Evolutionary conservation across 345 rosid genomes (phyloP).

Genomic region (Psidium friedrichsthalianum): DNA sequence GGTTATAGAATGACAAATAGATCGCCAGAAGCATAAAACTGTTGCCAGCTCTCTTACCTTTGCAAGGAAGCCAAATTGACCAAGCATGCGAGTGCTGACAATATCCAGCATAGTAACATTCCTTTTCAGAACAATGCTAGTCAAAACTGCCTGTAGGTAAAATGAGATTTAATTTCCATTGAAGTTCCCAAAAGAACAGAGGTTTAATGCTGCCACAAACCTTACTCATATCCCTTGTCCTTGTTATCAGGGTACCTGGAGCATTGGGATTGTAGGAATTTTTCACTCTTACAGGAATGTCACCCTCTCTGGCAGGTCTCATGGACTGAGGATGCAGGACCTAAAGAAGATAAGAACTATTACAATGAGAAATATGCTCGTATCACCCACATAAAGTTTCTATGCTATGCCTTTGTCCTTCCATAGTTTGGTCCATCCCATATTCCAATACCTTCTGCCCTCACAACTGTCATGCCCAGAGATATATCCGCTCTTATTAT

Average conservation of each 20-base stretch:
- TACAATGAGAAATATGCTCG: not conserved
- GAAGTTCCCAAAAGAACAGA: not conserved
- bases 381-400: not conserved
- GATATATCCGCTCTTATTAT: not conserved
- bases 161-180: slow-evolving; percentile 6
- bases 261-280: slow-evolving; percentile 95
- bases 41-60: slow-evolving; percentile 35
- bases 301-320: slow-evolving; percentile 99
- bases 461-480: not conserved
- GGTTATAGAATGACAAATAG: not conserved
- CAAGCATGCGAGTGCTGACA: slow-evolving; percentile 97
- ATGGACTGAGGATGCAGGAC: slow-evolving; percentile 98
- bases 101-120: slow-evolving; percentile 98
- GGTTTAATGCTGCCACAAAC: slow-evolving; percentile 24
- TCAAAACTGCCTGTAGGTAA: slow-evolving; percentile 66
- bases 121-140: slow-evolving; percentile 94
- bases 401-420: not conserved
- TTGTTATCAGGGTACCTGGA: slow-evolving; percentile 92
- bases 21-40: not conserved
- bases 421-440: not conserved
- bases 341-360: slow-evolving; percentile 16
- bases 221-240: slow-evolving; percentile 84
- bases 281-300: slow-evolving; percentile 95
- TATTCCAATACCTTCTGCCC: not conserved
- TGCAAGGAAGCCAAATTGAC: slow-evolving; percentile 96